Conservation (phyloP, 768 basidiomycete genomes). For the Trametes elegans region DNA sequence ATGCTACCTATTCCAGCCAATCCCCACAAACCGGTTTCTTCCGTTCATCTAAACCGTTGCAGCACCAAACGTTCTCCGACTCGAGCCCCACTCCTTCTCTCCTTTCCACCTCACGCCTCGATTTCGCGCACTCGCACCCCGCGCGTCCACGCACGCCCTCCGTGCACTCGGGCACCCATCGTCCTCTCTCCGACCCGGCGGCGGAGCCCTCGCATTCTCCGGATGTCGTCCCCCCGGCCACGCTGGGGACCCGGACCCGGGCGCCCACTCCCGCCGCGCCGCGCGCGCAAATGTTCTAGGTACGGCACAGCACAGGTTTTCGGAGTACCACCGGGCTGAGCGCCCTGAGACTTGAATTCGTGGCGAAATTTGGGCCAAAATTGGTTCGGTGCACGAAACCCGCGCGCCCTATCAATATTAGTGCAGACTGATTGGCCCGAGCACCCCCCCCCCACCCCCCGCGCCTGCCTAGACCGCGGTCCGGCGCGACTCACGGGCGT, state of each 20-base stretch:
- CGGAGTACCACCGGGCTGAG: not conserved
- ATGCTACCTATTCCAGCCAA: not conserved
- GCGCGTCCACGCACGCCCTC: too few species aligned
- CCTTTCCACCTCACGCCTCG: too few species aligned
- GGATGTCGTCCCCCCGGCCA: too few species aligned
- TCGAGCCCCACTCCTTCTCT: constrained; percentile 2
- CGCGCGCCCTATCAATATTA: not conserved
- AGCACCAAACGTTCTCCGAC: not conserved
- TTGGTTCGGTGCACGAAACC: not conserved
- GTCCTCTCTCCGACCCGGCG: too few species aligned
- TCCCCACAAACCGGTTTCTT: not conserved
- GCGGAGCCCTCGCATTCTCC: too few species aligned
- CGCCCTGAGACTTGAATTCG: not conserved
- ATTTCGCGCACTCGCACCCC: too few species aligned
- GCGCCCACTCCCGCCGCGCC: not conserved
- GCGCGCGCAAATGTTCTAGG: not conserved
- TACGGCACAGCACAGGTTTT: not conserved
- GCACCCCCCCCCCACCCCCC: not conserved
- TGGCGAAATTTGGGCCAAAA: not conserved
- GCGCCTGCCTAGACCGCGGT: constrained; percentile 1
- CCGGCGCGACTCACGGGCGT: constrained; percentile 1
- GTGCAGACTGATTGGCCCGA: constrained; percentile 1
- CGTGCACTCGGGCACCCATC: too few species aligned
- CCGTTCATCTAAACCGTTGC: not conserved
- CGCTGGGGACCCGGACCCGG: constrained; percentile 3